Evolutionary conservation across 1,284 basidiomycete species (phyloP), one percentile per base, ranked within the genome.

Genomic region (Pascua sp.): DNA sequence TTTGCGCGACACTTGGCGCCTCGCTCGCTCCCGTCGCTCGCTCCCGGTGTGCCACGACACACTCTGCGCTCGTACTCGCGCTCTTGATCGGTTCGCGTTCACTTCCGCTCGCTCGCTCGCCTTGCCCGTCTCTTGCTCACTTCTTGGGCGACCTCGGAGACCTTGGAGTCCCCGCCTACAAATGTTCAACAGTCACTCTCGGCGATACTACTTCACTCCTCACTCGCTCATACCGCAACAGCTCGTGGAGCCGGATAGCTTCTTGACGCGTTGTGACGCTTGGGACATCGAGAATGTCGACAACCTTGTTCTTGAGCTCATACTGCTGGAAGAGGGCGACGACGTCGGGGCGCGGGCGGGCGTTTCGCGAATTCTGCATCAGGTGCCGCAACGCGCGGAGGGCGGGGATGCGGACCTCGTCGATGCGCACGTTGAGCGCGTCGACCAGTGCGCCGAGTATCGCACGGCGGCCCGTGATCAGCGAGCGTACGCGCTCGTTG

Each of bases 241-340:
- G 56, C 9, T 71, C 67, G 42, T 70, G 58, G 11, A 76, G 46
- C 2, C 51, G 51, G 13, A 60, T 57, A 0, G 69, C 64, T n/a
- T 57, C 56, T 37, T 65, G 59, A 17, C 59, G 58, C 2, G 72
- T 70, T 12, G 68, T 64, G 18, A 71, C 42, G 55, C 58, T 64
- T 11, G 60, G 53, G 32, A 56, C 59, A 5, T 73, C 70, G 8
- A 57, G 60, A 17, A 75, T 51, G 4, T 69, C 68, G 39, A 59
- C 55, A n/a, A 75, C 40, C 7, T 72, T 49, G 13, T 62, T 16
- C 43, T 64, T 66, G 42, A 73, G 63, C 47, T 71, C 67, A 58
- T 73, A 75, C 12, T 71, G 72, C 47, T 70, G 66, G n/a, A 76
- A 65, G 9, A 68, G 55, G 43, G 70, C 71, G 15, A 76, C 55